phyloP scores from a whole-genome alignment of 306 rosid species.

The Medicago arabica region DNA sequence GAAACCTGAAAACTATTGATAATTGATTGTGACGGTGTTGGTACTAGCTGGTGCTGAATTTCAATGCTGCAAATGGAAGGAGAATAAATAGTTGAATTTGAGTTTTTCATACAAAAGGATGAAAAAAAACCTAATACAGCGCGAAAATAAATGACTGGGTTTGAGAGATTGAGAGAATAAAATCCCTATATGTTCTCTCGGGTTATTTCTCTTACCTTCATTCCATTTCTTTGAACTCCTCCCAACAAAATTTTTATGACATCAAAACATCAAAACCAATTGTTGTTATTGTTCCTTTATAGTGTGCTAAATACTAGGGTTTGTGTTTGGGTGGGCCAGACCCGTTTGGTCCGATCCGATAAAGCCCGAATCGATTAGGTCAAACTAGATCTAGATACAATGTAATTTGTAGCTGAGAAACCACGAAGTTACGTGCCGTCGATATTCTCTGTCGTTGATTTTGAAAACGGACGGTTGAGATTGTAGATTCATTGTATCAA shows the following conservation, averaged over 20 bases:
- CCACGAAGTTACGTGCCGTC: too few species aligned
- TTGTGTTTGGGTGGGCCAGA: neutral
- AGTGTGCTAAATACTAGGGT: slow-evolving; percentile 1
- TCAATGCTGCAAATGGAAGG: slow-evolving; percentile 29
- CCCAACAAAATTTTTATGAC: neutral
- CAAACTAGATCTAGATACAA: too few species aligned
- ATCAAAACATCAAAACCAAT: neutral
- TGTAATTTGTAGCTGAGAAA: too few species aligned
- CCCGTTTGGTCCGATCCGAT: neutral
- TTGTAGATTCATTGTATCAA: too few species aligned
- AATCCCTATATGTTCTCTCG: neutral
- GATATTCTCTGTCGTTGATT: too few species aligned
- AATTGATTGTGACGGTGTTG: slow-evolving; percentile 19
- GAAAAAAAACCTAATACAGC: slow-evolving; percentile 13
- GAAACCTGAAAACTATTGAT: neutral
- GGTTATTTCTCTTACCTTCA: slow-evolving; percentile 17
- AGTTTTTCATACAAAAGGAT: neutral
- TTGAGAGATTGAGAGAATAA: slow-evolving; percentile 22
- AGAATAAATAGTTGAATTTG: slow-evolving; percentile 4
- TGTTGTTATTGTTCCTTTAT: neutral
- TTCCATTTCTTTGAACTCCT: neutral
- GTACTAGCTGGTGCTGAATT: slow-evolving; percentile 18
- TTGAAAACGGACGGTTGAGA: too few species aligned
- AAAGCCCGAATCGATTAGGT: neutral
- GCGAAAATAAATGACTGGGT: neutral